These are phyloP conservation scores for Plasmodium vivax DNA, from an alignment of 169 alveolate genomes.

Conservation along the genomic window DNA sequence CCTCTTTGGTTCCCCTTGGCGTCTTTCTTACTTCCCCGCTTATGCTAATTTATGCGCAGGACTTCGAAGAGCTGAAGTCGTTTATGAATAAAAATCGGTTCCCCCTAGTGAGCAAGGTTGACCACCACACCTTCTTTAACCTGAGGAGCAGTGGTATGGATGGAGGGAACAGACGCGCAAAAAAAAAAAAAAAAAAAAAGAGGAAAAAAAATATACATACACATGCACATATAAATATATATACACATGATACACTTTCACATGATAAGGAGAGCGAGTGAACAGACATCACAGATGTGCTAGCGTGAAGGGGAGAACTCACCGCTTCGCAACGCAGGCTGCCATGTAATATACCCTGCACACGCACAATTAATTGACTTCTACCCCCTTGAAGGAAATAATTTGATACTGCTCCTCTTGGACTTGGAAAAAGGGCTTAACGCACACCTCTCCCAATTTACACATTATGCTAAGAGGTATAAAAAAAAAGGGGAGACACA, in stretches of 20 bases:
- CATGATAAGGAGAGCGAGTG: background rate
- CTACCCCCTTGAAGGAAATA: conserved; percentile 29
- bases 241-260: background rate
- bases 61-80: conserved; percentile 17
- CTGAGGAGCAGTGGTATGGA: conserved; percentile 54
- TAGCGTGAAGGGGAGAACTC: background rate
- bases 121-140: conserved; percentile 42
- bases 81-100: conserved; percentile 59
- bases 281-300: background rate
- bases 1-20: background rate
- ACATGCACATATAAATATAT: too few relatives aligned
- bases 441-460: conserved; percentile 1
- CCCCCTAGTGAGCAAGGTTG: conserved; percentile 53
- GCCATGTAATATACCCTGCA: background rate
- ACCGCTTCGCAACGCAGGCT: background rate
- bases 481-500: background rate
- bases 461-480: conserved; percentile 48
- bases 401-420: conserved; percentile 45
- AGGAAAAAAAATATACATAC: background rate
- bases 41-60: conserved; percentile 8
- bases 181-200: background rate
- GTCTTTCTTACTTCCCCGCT: background rate
- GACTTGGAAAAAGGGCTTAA: conserved; percentile 18
- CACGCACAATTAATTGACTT: background rate
- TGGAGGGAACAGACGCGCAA: background rate